These are phyloP conservation scores for Blastobotrys capitulatus DNA, from an alignment of 1,139 yeast genomes.

Conservation along the genomic window DNA sequence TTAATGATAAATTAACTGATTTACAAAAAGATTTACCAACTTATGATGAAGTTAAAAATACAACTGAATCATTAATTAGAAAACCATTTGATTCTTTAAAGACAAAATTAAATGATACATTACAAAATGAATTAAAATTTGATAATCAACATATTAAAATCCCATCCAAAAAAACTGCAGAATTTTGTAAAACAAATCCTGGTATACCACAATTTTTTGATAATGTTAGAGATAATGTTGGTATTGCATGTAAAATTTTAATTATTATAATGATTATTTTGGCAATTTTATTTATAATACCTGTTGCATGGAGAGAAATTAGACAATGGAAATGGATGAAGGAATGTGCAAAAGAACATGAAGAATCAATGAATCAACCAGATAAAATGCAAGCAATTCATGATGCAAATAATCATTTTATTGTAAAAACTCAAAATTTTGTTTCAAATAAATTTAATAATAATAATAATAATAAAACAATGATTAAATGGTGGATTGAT, in stretches of 20 bases:
- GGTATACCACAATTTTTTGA: conserved; percentile 13
- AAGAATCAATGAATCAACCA: neutral
- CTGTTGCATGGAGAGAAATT: conserved; percentile 42
- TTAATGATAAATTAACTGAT: conserved; percentile 47
- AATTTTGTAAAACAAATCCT: conserved; percentile 14
- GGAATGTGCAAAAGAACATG: conserved; percentile 17
- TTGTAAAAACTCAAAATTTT: conserved; percentile 14
- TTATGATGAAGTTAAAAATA: conserved; percentile 49
- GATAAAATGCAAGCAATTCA: conserved; percentile 14
- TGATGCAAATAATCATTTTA: conserved; percentile 14
- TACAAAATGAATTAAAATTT: conserved; percentile 13
- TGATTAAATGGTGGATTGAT: conserved; percentile 32
- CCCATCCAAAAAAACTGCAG: conserved; percentile 13
- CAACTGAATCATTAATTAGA: conserved; percentile 42
- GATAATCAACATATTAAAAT: conserved; percentile 11
- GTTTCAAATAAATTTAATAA: conserved; percentile 11
- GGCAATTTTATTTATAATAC: conserved; percentile 39
- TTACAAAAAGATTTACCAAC: conserved; percentile 48
- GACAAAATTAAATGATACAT: conserved; percentile 32
- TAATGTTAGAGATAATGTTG: conserved; percentile 26
- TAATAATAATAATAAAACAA: conserved; percentile 8
- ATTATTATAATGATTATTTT: conserved; percentile 38
- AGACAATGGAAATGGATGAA: conserved; percentile 46
- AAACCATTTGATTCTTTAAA: conserved; percentile 52
- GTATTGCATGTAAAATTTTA: conserved; percentile 36